Base-by-base conservation (phyloP, 2,329 filamentous ascomycete species). In the Hymenoscyphus repandus region DNA sequence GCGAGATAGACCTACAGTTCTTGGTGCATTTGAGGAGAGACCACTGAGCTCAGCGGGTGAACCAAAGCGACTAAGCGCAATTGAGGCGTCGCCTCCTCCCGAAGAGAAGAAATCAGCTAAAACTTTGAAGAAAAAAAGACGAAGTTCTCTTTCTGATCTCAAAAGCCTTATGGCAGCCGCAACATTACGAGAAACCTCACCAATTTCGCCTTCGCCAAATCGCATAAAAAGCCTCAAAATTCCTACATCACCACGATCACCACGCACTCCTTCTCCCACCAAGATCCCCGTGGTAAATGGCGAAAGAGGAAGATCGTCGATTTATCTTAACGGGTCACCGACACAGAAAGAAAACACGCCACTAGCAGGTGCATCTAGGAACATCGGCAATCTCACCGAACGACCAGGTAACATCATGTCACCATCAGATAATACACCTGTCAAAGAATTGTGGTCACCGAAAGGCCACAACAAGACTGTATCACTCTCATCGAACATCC, bases 101-200 rank as follows among this genome's bases (percentile, higher is more conserved):
- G 68, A 83, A 46, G 71, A 72, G 73, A 67, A 70, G 73, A 64
- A 56, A 61, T 57, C 63, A 58, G 66, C 66, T 22, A 59, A 40
- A 51, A 73, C 66, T 56, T 68, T 68, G n/a, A 70, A 74, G 40
- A 83, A 79, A 65, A 91, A 85, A 72, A 96, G 95, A 73, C 80
- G 92, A 49, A 96, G 91, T 70, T 96, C 91, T 22, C 72, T 97
- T 38, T 96, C 91, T 4, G 92, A 97, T 67, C 75, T 97, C 43
- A 86, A 83, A 59, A 77, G 74, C 50, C 72, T 88, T 15, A 83
- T 92, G 70, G 78, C 76, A 37, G 76, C 80, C 49, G 75, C 83
- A 7, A 77, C 73, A 10, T 68, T 85, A 0, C 72, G 69, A 13
- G 62, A 74, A 66, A 63, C 70, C 59, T 68, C 71, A 30, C 58